Evolutionary conservation across 1,284 basidiomycete genomes (phyloP), one percentile per base, ranked within the genome.

Genomic region (Moniliella sp.): DNA sequence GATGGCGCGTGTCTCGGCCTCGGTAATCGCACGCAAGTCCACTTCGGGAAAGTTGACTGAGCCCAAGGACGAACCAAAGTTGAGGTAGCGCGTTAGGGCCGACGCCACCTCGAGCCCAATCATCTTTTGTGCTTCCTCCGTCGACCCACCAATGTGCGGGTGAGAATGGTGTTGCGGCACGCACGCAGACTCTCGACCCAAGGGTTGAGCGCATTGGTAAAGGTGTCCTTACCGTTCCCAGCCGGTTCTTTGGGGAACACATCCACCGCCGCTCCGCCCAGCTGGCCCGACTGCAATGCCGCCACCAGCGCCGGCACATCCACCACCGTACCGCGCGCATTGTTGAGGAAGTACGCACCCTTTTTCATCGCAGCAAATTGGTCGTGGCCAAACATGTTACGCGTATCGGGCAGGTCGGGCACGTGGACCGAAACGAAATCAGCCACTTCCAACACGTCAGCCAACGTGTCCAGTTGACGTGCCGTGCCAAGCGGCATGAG

Each of bases 41-140:
- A 99, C 88, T 66, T 97, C 91, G 39, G 88, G 88, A 74, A 99
- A 94, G 68, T 97, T 94, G 69, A 97, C 88, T 1, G 83, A 74
- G 29, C 84, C 83, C 33, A 84, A 50, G 4, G 81, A 79, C 19
- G 33, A 76, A 34, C 91, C 91, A 60, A 76, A 83, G 65, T 77
- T 80, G 60, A 97, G 74, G 66, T 93, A 99, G 39, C 84, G 76
- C 19, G 71, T 69, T 32, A 97, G 66, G 2, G 84, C 75, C 26
- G 71, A 70, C 9, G 81, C 74, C 27, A 99, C 91, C 64, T 99
- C 91, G 43, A 81, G 76, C 18, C 91, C 91, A 46, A 99, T 97
- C 72, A 88, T 83, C 30, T 75, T 72, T 64, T 99, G 91, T 3
- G 91, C 91, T 64, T 99, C 91, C 63, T 97, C 91, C 8, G 91